A percentile compares a stretch with the other conserved stretches of the same genome.
Evolutionary conservation across 1,284 basidiomycete genomes (phyloP).

Genomic region (Ustilago xerochloae): DNA sequence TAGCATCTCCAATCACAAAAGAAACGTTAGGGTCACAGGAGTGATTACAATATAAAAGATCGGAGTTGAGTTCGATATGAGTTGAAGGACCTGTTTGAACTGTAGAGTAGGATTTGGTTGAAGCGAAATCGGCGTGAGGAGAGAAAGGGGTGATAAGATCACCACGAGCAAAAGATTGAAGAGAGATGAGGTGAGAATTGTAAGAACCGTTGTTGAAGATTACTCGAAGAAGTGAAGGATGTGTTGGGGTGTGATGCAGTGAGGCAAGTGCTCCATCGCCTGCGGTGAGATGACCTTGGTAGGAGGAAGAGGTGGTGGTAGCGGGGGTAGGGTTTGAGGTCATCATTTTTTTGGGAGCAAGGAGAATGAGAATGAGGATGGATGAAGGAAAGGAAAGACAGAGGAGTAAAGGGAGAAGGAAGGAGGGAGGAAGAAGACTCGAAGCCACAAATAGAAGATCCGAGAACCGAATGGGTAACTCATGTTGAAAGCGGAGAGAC

Average conservation of each 20-base stretch:
- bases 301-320: constrained; percentile 9
- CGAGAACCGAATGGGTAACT: neutral
- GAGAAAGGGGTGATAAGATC: constrained; percentile 51
- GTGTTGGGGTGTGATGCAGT: constrained; percentile 50
- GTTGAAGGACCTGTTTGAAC: constrained; percentile 53
- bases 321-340: constrained; percentile 16
- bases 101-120: constrained; percentile 52
- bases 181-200: constrained; percentile 59
- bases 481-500: neutral
- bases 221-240: constrained; percentile 56
- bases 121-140: constrained; percentile 40
- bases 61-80: constrained; percentile 64
- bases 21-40: constrained; percentile 60
- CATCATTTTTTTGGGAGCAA: constrained; percentile 42
- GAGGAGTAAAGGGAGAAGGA: neutral
- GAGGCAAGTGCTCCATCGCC: constrained; percentile 50
- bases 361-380: neutral
- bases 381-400: neutral
- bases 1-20: constrained; percentile 41
- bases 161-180: constrained; percentile 35
- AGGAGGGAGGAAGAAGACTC: neutral
- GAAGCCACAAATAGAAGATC: constrained; percentile 5
- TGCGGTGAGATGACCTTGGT: constrained; percentile 57
- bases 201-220: constrained; percentile 61
- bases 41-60: constrained; percentile 66